Evolutionary conservation across 805 yeast genomes (phyloP).

Genomic region (Saccharomycopsis fodiens): DNA sequence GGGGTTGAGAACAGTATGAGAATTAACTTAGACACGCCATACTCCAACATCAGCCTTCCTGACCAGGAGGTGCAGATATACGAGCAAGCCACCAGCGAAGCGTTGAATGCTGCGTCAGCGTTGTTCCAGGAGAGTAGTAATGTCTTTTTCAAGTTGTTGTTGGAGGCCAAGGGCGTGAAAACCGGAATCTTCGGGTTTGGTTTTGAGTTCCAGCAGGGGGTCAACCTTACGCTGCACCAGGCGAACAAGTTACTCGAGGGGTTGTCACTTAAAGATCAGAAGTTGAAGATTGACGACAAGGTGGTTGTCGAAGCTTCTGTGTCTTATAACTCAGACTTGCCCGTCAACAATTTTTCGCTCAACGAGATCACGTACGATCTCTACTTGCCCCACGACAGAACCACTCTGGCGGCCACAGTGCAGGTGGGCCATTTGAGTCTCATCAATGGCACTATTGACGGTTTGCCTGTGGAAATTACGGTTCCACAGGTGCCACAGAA

Average conservation of each 20-base stretch:
- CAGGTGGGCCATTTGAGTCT: not conserved
- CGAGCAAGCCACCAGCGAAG: not conserved
- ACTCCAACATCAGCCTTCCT: not conserved
- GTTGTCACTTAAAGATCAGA: not conserved
- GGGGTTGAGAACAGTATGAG: not conserved
- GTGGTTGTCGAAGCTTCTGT: not conserved
- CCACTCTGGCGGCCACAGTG: not conserved
- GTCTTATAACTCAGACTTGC: not conserved
- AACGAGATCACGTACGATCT: not conserved
- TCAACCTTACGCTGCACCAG: not conserved
- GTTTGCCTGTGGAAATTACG: not conserved
- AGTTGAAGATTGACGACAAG: not conserved
- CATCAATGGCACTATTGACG: not conserved
- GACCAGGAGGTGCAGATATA: conserved; percentile 1
- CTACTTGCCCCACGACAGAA: not conserved
- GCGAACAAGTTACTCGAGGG: not conserved
- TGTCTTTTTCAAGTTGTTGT: not conserved
- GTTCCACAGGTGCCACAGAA: not conserved
- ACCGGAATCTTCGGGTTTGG: not conserved
- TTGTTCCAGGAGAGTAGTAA: not conserved
- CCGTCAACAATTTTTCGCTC: not conserved
- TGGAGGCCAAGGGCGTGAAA: not conserved
- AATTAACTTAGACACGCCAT: not conserved
- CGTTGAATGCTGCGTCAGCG: not conserved
- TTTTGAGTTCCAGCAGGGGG: not conserved